A percentile compares a stretch with the other conserved stretches of the same genome.
These are phyloP conservation scores for Mortierella claussenii DNA, from an alignment of 192 early-diverging fungal genomes.

Conservation along the genomic window DNA sequence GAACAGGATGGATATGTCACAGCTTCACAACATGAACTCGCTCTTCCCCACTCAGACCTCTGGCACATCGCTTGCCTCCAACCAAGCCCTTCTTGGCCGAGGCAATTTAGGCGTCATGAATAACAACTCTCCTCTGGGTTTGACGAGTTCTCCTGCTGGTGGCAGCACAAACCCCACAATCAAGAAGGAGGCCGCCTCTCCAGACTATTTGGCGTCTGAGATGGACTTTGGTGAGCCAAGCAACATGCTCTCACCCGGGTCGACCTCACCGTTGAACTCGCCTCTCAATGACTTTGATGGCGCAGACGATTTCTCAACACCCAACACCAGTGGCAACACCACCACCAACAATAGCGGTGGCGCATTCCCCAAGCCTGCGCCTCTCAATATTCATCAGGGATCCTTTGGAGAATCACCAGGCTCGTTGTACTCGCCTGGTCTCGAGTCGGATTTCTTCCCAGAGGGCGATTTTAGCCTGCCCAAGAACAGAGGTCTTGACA, in stretches of 20 bases:
- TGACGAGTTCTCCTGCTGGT: slow-evolving; percentile 13
- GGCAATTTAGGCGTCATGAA: slow-evolving; percentile 18
- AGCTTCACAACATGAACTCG: slow-evolving; percentile 36
- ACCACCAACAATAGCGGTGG: no score
- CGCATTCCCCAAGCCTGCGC: slow-evolving; percentile 26
- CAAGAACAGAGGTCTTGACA: slow-evolving; percentile 31
- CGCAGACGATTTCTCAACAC: slow-evolving; percentile 39
- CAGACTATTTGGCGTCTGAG: slow-evolving; percentile 43
- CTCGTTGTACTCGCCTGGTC: slow-evolving; percentile 45
- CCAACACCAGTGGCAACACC: neutral
- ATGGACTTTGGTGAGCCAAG: slow-evolving; percentile 54
- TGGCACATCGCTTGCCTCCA: slow-evolving; percentile 28
- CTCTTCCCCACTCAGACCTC: slow-evolving; percentile 43
- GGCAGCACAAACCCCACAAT: slow-evolving; percentile 28
- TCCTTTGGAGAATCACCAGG: slow-evolving; percentile 50
- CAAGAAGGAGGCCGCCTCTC: slow-evolving; percentile 52
- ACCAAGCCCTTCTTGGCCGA: slow-evolving; percentile 16
- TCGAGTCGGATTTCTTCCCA: slow-evolving; percentile 46
- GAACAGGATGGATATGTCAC: slow-evolving; percentile 42
- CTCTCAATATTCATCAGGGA: slow-evolving; percentile 34
- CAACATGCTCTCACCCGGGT: slow-evolving; percentile 51
- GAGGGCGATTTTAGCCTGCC: slow-evolving; percentile 52
- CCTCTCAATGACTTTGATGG: slow-evolving; percentile 50
- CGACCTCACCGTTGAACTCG: slow-evolving; percentile 47
- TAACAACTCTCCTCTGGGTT: slow-evolving; percentile 19